Percentiles rank a stretch among this genome's conserved stretches.
Conservation (phyloP, 164 flowering plant genomes). For the Stephania japonica region DNA sequence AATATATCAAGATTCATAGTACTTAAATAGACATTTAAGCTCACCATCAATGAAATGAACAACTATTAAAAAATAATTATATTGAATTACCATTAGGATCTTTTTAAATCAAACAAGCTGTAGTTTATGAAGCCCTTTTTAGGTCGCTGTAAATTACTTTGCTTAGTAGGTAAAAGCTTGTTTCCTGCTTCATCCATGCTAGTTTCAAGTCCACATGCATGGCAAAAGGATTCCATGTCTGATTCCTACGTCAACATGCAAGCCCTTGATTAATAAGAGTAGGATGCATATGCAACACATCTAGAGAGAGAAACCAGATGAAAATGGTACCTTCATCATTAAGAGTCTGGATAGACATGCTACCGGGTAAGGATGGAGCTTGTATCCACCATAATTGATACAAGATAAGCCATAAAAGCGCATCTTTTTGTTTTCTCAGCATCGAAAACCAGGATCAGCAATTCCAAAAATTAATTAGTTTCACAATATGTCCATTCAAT, state of each 20-base stretch:
- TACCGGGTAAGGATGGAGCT: conserved; percentile 79
- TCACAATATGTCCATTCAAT: too few species aligned
- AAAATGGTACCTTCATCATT: conserved; percentile 54
- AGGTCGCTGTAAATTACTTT: conserved; percentile 46
- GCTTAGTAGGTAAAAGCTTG: conserved; percentile 62
- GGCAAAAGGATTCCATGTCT: conserved; percentile 67
- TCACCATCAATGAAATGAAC: too few species aligned
- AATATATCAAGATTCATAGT: too few species aligned
- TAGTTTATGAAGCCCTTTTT: conserved; percentile 38
- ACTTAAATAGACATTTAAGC: too few species aligned
- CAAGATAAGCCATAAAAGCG: conserved; percentile 51
- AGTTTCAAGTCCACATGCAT: conserved; percentile 67
- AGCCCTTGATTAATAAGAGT: conserved; percentile 1
- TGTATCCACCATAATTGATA: conserved; percentile 67
- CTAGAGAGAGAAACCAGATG: neutral
- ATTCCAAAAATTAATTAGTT: neutral
- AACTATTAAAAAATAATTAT: neutral
- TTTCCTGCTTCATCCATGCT: conserved; percentile 47
- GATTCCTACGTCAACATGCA: conserved; percentile 43
- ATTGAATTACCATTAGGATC: conserved; percentile 27
- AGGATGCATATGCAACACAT: neutral
- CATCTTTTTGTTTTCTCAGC: conserved; percentile 30
- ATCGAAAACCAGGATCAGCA: neutral
- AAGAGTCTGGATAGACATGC: conserved; percentile 47
- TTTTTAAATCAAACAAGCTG: conserved; percentile 38